Evolutionary conservation across 768 basidiomycete species (phyloP).

Genomic region (Heimioporus sp.): DNA sequence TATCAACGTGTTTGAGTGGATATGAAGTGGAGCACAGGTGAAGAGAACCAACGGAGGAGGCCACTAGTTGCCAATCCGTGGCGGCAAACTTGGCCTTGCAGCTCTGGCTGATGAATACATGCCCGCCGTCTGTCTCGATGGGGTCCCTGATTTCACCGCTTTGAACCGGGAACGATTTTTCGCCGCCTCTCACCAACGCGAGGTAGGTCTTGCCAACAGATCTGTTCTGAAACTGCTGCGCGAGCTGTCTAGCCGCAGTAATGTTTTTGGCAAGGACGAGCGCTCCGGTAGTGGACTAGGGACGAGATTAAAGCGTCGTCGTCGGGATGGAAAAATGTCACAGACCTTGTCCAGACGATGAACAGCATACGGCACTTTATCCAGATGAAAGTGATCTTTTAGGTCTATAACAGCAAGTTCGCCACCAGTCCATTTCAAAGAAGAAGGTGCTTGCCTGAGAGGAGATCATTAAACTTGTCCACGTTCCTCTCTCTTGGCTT

Average conservation of each 20-base stretch:
- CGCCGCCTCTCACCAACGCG: slow-evolving; percentile 57
- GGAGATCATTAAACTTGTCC: slow-evolving; percentile 37
- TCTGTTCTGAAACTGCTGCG: slow-evolving; percentile 51
- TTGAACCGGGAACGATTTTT: slow-evolving; percentile 40
- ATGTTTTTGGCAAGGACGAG: slow-evolving; percentile 52
- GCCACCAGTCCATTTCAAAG: slow-evolving; percentile 2
- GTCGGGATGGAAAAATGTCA: background rate
- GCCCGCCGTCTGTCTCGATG: slow-evolving; percentile 43
- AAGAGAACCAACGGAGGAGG: slow-evolving; percentile 49
- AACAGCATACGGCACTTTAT: slow-evolving; percentile 44
- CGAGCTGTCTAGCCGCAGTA: slow-evolving; percentile 44
- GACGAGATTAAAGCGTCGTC: background rate
- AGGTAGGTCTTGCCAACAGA: slow-evolving; percentile 58
- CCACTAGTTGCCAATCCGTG: slow-evolving; percentile 57
- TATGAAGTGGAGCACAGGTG: slow-evolving; percentile 13
- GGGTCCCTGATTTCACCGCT: slow-evolving; percentile 43
- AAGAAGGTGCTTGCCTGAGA: slow-evolving; percentile 30
- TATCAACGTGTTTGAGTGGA: slow-evolving; percentile 27
- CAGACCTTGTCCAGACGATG: slow-evolving; percentile 68
- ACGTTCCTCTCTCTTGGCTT: slow-evolving; percentile 22
- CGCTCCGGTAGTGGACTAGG: slow-evolving; percentile 61
- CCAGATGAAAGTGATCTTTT: slow-evolving; percentile 31
- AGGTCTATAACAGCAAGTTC: slow-evolving; percentile 22
- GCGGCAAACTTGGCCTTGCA: slow-evolving; percentile 33
- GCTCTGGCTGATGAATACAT: slow-evolving; percentile 34